phyloP scores from a whole-genome alignment of 768 basidiomycete species.

The Termitomyces sp. region DNA sequence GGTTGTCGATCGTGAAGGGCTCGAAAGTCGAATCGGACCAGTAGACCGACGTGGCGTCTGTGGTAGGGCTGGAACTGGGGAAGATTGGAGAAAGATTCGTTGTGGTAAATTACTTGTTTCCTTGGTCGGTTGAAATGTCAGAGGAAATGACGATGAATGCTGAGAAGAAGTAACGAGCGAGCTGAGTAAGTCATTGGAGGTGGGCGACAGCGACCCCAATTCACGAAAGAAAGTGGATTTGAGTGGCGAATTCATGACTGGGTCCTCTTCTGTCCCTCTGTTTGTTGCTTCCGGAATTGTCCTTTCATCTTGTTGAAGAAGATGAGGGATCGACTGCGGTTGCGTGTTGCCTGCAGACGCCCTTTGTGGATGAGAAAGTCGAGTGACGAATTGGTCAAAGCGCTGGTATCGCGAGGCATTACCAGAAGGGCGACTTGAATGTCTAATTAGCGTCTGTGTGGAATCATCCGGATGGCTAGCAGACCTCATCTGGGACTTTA shows the following conservation, averaged over 20 bases:
- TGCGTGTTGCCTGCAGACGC: not conserved
- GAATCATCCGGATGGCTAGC: not conserved
- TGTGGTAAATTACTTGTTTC: not conserved
- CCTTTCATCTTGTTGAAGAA: not conserved
- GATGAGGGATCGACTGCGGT: not conserved
- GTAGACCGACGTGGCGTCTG: constrained; percentile 15
- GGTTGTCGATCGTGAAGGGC: constrained; percentile 10
- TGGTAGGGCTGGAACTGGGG: constrained; percentile 16
- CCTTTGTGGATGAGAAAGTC: not conserved
- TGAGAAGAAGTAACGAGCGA: constrained; percentile 26
- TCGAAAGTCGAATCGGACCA: constrained; percentile 18
- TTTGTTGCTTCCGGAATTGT: not conserved
- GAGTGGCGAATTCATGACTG: not conserved
- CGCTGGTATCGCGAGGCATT: not conserved
- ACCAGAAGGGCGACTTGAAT: not conserved
- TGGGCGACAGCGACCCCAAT: constrained; percentile 56
- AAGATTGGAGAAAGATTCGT: constrained; percentile 3
- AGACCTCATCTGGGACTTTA: not conserved
- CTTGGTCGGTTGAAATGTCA: not conserved
- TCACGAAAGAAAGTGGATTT: constrained; percentile 29
- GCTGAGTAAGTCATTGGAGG: constrained; percentile 40
- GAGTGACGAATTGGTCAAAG: not conserved
- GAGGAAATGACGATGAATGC: not conserved
- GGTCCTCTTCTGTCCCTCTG: not conserved
- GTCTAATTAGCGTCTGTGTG: not conserved